Conservation (phyloP, 768 basidiomycete genomes). For the Mycena kentingensis region DNA sequence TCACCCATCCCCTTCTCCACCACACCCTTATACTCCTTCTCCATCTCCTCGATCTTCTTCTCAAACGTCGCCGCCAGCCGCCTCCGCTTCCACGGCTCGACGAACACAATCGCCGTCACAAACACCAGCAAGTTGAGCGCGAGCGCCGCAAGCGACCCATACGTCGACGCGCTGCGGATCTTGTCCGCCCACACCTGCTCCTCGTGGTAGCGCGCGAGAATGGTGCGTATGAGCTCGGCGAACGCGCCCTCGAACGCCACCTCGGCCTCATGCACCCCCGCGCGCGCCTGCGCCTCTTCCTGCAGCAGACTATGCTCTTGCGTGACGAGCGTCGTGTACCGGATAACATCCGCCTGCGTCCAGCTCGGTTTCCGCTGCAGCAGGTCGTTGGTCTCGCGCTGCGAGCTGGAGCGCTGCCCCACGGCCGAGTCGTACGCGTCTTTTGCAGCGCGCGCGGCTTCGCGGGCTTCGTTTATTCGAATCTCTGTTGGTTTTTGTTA, state of each 20-base stretch:
- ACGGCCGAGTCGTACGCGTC: slow-evolving; percentile 76
- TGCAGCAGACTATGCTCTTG: slow-evolving; percentile 88
- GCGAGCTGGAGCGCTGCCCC: slow-evolving; percentile 76
- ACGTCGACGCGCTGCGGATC: slow-evolving; percentile 92
- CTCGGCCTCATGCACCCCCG: slow-evolving; percentile 67
- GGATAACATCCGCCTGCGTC: slow-evolving; percentile 83
- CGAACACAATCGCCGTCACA: slow-evolving; percentile 81
- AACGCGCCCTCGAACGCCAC: slow-evolving; percentile 85
- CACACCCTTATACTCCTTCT: slow-evolving; percentile 51
- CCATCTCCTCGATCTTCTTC: slow-evolving; percentile 72
- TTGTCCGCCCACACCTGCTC: slow-evolving; percentile 99
- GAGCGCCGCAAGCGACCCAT: slow-evolving; percentile 84
- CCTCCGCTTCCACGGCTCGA: slow-evolving; percentile 96
- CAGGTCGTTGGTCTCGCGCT: slow-evolving; percentile 95
- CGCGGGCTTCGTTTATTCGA: slow-evolving; percentile 65
- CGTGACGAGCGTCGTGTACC: slow-evolving; percentile 88
- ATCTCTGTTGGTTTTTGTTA: slow-evolving; percentile 57
- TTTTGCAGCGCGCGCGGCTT: slow-evolving; percentile 74
- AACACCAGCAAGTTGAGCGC: slow-evolving; percentile 91
- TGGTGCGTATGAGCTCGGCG: slow-evolving; percentile 81
- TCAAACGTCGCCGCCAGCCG: slow-evolving; percentile 88
- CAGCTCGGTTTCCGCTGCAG: slow-evolving; percentile 92
- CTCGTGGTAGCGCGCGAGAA: slow-evolving; percentile 93
- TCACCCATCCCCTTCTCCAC: slow-evolving; percentile 51
- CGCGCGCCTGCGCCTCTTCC: slow-evolving; percentile 71